These are phyloP conservation scores for Posidonia australis DNA, from an alignment of 106 monocot genomes.

Conservation along the genomic window DNA sequence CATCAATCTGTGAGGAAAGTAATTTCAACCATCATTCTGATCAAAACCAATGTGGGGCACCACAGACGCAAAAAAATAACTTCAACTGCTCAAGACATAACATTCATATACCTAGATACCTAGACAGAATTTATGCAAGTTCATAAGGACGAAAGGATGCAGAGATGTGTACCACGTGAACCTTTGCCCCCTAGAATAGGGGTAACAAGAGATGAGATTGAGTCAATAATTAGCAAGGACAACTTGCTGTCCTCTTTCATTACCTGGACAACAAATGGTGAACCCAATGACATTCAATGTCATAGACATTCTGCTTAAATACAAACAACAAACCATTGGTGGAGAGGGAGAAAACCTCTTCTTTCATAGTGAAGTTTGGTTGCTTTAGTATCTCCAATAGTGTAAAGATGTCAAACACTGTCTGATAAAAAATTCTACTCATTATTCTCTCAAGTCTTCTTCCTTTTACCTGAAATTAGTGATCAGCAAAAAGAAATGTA, in stretches of 20 bases:
- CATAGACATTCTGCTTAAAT: not conserved
- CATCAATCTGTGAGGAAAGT: not conserved
- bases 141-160: not conserved
- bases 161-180: conserved; percentile 50
- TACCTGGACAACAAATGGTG: conserved; percentile 24
- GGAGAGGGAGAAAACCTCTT: conserved; percentile 21
- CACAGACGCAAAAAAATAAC: too few relatives aligned
- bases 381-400: conserved; percentile 49
- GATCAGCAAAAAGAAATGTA: not conserved
- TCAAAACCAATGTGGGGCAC: too few relatives aligned
- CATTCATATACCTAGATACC: not conserved
- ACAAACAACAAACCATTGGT: not conserved
- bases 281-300: not conserved
- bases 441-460: conserved; percentile 40
- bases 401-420: conserved; percentile 84
- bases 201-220: conserved; percentile 66
- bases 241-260: conserved; percentile 26
- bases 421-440: conserved; percentile 51
- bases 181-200: conserved; percentile 66
- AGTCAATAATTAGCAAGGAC: conserved; percentile 68
- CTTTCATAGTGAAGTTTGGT: conserved; percentile 29
- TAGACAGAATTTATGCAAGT: not conserved
- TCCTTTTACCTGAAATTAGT: conserved; percentile 38
- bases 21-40: not conserved
- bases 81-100: not conserved